Conservation (phyloP, 2,329 filamentous ascomycete genomes). For the Albophoma yamanashiensis region DNA sequence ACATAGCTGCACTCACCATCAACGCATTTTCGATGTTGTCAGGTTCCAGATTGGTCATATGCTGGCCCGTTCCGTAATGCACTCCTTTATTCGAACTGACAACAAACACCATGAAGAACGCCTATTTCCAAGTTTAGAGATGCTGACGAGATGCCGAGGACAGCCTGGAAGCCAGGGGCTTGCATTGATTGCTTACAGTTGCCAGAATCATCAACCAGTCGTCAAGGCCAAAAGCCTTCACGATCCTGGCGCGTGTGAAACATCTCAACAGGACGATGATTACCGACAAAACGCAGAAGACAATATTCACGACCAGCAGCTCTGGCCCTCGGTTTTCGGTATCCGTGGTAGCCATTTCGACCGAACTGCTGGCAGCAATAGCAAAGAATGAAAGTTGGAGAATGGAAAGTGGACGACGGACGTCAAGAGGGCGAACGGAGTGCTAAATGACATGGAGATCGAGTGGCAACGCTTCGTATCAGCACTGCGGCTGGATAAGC, state of each 20-base stretch:
- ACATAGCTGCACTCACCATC: conserved; percentile 15
- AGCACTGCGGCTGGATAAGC: not conserved
- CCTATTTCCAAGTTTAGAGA: conserved; percentile 8
- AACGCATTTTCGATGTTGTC: conserved; percentile 18
- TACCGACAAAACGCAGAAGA: conserved; percentile 9
- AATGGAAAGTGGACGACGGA: not conserved
- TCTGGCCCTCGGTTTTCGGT: conserved; percentile 13
- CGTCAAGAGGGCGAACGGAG: not conserved
- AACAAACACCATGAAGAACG: conserved; percentile 25
- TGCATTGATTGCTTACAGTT: conserved; percentile 4
- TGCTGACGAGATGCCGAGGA: not conserved
- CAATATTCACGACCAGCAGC: conserved; percentile 15
- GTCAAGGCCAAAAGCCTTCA: conserved; percentile 4
- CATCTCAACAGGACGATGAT: conserved; percentile 9
- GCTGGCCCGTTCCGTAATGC: conserved; percentile 28
- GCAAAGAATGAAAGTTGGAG: not conserved
- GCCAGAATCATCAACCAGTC: conserved; percentile 2
- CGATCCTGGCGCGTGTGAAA: conserved; percentile 3
- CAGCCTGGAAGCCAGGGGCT: not conserved
- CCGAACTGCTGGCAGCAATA: not conserved
- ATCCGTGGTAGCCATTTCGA: not conserved
- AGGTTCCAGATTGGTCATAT: conserved; percentile 18
- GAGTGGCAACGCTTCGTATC: not conserved
- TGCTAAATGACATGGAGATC: not conserved
- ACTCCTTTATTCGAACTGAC: conserved; percentile 19